Percentiles rank a stretch among this genome's conserved stretches.
Evolutionary conservation across 495 filamentous ascomycete genomes (phyloP).

Genomic region (Penicillium fimorum): DNA sequence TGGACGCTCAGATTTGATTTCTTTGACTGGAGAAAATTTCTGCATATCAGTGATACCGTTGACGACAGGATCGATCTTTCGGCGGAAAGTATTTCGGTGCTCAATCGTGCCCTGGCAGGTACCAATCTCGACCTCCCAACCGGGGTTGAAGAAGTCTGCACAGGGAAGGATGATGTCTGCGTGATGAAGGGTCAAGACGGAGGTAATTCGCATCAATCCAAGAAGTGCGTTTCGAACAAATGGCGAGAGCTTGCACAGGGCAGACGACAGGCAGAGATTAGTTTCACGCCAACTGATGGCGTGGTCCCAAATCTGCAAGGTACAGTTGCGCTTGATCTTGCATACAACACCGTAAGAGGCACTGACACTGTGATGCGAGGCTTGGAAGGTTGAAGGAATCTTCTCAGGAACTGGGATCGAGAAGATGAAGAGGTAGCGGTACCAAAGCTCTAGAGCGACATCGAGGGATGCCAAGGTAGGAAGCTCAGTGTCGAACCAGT

Average conservation of each 20-base stretch:
- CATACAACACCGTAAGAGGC: conserved; percentile 66
- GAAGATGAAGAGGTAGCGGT: conserved; percentile 67
- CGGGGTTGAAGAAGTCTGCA: conserved; percentile 66
- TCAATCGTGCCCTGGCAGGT: conserved; percentile 56
- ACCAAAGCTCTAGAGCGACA: conserved; percentile 59
- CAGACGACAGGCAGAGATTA: conserved; percentile 59
- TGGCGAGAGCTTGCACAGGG: conserved; percentile 55
- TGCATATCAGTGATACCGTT: conserved; percentile 68
- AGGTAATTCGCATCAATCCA: conserved; percentile 58
- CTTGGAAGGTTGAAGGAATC: conserved; percentile 65
- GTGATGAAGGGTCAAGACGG: conserved; percentile 58
- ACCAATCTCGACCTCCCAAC: conserved; percentile 66
- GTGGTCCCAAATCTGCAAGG: conserved; percentile 67
- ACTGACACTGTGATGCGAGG: conserved; percentile 63
- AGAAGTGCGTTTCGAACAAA: conserved; percentile 58
- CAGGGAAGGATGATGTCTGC: conserved; percentile 65
- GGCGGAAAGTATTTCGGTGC: conserved; percentile 57
- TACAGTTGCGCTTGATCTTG: conserved; percentile 60
- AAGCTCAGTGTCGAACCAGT: conserved; percentile 58
- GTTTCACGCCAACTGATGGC: conserved; percentile 66
- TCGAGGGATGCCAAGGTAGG: conserved; percentile 59
- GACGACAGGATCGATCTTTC: conserved; percentile 67
- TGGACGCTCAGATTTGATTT: conserved; percentile 54
- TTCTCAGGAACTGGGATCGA: conserved; percentile 62
- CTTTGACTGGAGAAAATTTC: conserved; percentile 58